These are phyloP conservation scores for Auricularia sp. DNA, from an alignment of 768 basidiomycete species.

Conservation along the genomic window DNA sequence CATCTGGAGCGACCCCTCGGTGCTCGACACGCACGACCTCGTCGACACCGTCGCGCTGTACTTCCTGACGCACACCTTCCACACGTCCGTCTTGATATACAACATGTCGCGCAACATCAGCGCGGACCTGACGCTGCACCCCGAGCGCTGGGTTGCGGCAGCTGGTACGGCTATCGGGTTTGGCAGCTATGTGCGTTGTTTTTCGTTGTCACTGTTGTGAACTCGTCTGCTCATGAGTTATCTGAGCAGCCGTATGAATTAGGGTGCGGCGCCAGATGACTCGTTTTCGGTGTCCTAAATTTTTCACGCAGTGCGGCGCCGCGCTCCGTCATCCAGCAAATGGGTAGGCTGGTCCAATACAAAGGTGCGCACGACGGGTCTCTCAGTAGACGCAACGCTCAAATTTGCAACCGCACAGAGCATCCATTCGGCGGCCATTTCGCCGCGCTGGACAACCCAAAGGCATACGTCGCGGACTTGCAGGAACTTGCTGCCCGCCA, in stretches of 20 bases:
- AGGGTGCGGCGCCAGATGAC: not conserved
- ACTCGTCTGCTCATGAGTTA: not conserved
- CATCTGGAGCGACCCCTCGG: constrained; percentile 13
- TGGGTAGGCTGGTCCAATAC: not conserved
- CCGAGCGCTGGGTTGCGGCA: constrained; percentile 7
- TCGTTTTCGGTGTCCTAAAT: too few species aligned
- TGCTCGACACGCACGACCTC: constrained; percentile 9
- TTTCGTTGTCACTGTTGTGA: not conserved
- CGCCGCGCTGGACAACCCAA: constrained; percentile 13
- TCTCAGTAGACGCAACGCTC: not conserved
- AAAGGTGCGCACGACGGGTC: not conserved
- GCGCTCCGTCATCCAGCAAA: not conserved
- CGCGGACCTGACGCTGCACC: constrained; percentile 4
- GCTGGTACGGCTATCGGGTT: constrained; percentile 9
- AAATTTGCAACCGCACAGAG: not conserved
- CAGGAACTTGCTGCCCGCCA: constrained; percentile 8
- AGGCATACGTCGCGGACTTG: constrained; percentile 11
- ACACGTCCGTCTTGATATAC: constrained; percentile 14
- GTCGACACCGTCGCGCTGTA: constrained; percentile 14
- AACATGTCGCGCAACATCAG: constrained; percentile 3
- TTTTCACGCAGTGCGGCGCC: not conserved
- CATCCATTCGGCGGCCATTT: constrained; percentile 12
- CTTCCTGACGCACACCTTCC: constrained; percentile 12
- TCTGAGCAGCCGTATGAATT: not conserved
- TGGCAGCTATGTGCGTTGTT: constrained; percentile 7